These are phyloP conservation scores for Castanea sativa DNA, from an alignment of 306 rosid genomes.

Conservation along the genomic window DNA sequence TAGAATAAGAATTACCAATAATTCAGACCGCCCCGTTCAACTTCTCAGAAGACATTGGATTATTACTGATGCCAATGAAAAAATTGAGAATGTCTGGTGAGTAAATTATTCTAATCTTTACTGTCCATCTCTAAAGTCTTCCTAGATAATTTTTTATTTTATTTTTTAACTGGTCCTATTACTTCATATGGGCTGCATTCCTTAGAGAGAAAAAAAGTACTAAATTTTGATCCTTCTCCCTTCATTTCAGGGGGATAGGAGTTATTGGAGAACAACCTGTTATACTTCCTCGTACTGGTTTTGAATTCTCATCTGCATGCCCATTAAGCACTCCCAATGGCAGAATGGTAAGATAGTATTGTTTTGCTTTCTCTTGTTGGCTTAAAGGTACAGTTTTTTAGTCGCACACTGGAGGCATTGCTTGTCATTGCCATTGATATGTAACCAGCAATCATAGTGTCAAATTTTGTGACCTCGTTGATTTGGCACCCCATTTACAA, in stretches of 20 bases:
- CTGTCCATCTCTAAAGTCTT: conserved; percentile 6
- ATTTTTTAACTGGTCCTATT: not conserved
- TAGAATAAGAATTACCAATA: conserved; percentile 82
- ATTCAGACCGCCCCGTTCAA: conserved; percentile 75
- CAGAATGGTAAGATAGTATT: conserved; percentile 71
- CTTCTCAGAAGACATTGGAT: conserved; percentile 98
- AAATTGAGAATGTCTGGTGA: conserved; percentile 79
- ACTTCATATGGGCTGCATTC: not conserved
- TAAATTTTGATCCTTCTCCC: not conserved
- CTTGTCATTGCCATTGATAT: too few species aligned
- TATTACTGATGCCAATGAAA: conserved; percentile 84
- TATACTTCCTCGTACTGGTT: conserved; percentile 77
- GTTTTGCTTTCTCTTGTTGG: not conserved
- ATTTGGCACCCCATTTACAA: too few species aligned
- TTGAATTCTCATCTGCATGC: conserved; percentile 96
- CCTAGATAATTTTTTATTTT: not conserved
- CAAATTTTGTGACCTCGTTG: too few species aligned
- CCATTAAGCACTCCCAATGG: conserved; percentile 86
- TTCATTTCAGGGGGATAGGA: conserved; percentile 73
- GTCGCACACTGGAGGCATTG: too few species aligned
- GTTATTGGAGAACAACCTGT: conserved; percentile 97
- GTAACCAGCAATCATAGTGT: too few species aligned
- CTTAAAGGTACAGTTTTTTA: too few species aligned
- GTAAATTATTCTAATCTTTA: conserved; percentile 27
- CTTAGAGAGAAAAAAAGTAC: not conserved